phyloP scores from a whole-genome alignment of 192 early-diverging fungal species.

The Geranomyces variabilis region DNA sequence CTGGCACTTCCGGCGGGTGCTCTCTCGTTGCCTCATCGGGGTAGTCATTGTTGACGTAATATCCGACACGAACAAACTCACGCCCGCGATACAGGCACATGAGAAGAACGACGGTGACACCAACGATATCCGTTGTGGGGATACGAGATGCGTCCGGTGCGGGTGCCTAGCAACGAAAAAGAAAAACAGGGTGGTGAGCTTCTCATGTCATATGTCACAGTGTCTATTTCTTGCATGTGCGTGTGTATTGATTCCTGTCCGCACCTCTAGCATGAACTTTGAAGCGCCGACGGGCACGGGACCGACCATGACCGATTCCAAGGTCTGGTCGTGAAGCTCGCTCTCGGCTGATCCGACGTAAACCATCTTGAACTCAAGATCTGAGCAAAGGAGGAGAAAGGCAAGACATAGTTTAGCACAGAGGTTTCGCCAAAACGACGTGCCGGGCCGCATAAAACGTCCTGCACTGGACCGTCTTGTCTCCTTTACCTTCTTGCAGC shows the following conservation, averaged over 20 bases:
- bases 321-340: conserved; percentile 83
- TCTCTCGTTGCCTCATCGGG: conserved; percentile 73
- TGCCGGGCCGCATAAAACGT: too few relatives aligned
- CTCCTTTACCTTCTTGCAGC: conserved; percentile 76
- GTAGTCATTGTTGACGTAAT: conserved; percentile 98
- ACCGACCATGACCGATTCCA: conserved; percentile 94
- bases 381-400: conserved; percentile 28
- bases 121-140: conserved; percentile 51
- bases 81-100: conserved; percentile 85
- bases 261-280: conserved; percentile 91
- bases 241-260: not conserved
- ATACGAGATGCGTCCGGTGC: conserved; percentile 71
- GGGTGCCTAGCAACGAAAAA: conserved; percentile 38
- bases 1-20: conserved; percentile 68
- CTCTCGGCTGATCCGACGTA: conserved; percentile 91
- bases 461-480: not conserved
- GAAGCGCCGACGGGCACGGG: conserved; percentile 93
- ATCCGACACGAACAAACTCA: conserved; percentile 97
- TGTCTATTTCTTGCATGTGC: too few relatives aligned
- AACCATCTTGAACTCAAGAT: conserved; percentile 95
- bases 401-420: too few relatives aligned
- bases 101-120: conserved; percentile 61
- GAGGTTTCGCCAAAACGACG: too few relatives aligned
- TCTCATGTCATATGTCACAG: too few relatives aligned
- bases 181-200: not conserved